Evolutionary conservation across 176 grass and related monocot species (phyloP).

Genomic region (Oryza meyeriana): DNA sequence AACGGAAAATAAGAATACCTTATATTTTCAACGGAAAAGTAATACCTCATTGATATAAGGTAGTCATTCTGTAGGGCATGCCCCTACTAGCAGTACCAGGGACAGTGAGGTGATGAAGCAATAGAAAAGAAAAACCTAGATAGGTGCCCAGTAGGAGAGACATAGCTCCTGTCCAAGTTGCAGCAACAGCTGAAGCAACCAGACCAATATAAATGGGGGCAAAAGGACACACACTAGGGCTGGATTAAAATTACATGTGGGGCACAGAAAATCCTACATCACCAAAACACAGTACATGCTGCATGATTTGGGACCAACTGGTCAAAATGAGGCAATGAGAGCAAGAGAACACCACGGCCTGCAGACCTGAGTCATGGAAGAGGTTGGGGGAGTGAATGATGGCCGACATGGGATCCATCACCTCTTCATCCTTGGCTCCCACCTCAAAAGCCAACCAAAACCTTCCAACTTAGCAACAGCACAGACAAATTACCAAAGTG

Average conservation of each 20-base stretch:
- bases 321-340: slow-evolving; percentile 31
- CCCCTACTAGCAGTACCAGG: neutral
- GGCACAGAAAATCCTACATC: slow-evolving; percentile 44
- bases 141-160: slow-evolving; percentile 18
- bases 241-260: slow-evolving; percentile 29
- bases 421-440: slow-evolving; percentile 4
- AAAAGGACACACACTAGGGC: slow-evolving; percentile 46
- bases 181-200: slow-evolving; percentile 33
- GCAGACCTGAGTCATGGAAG: slow-evolving; percentile 27
- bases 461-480: slow-evolving; percentile 17
- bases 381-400: slow-evolving; percentile 9
- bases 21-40: no score
- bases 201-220: slow-evolving; percentile 45
- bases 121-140: slow-evolving; percentile 8
- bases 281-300: slow-evolving; percentile 38
- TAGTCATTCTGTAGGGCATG: slow-evolving; percentile 2
- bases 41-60: neutral
- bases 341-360: slow-evolving; percentile 27
- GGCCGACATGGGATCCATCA: neutral
- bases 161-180: slow-evolving; percentile 30
- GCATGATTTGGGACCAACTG: slow-evolving; percentile 42
- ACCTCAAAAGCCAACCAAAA: slow-evolving; percentile 15
- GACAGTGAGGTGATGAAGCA: neutral
- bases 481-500: neutral
- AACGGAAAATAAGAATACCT: no score